Evolutionary conservation across 1,139 yeast genomes (phyloP).

Genomic region (Kodamaea sp.): DNA sequence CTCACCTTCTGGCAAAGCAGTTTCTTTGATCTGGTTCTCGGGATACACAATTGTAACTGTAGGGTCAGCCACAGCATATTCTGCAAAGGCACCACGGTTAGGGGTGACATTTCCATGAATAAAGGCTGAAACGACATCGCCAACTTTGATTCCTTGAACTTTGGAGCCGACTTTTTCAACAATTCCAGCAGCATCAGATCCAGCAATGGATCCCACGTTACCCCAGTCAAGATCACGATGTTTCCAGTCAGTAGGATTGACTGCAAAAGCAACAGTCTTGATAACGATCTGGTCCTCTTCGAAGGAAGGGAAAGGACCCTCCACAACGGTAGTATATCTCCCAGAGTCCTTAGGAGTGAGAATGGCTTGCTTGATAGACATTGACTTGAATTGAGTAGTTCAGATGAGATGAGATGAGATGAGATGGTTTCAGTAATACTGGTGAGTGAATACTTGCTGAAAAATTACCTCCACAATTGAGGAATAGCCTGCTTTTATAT

Average conservation of each 20-base stretch:
- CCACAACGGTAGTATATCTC: too few species aligned
- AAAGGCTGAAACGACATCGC: conserved; percentile 48
- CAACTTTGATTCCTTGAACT: conserved; percentile 48
- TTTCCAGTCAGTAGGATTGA: conserved; percentile 80
- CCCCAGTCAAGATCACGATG: conserved; percentile 37
- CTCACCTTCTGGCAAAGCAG: conserved; percentile 20
- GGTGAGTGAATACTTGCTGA: too few species aligned
- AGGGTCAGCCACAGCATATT: conserved; percentile 49
- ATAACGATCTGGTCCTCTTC: conserved; percentile 43
- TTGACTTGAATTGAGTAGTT: too few species aligned
- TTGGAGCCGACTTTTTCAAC: conserved; percentile 55
- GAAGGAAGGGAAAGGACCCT: conserved; percentile 4
- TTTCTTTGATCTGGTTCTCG: conserved; percentile 9
- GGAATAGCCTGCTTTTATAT: too few species aligned
- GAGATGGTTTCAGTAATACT: too few species aligned
- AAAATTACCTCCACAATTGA: too few species aligned
- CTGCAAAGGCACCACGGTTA: conserved; percentile 60
- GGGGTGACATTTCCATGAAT: conserved; percentile 29
- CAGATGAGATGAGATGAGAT: too few species aligned
- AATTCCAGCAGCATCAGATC: conserved; percentile 62
- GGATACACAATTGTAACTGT: conserved; percentile 32
- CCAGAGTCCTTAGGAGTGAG: too few species aligned
- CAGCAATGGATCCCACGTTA: conserved; percentile 49
- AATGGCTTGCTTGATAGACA: too few species aligned
- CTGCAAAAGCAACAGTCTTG: conserved; percentile 59